Conservation (phyloP, 108 stramenopile species). For the Cyclotella baltica region DNA sequence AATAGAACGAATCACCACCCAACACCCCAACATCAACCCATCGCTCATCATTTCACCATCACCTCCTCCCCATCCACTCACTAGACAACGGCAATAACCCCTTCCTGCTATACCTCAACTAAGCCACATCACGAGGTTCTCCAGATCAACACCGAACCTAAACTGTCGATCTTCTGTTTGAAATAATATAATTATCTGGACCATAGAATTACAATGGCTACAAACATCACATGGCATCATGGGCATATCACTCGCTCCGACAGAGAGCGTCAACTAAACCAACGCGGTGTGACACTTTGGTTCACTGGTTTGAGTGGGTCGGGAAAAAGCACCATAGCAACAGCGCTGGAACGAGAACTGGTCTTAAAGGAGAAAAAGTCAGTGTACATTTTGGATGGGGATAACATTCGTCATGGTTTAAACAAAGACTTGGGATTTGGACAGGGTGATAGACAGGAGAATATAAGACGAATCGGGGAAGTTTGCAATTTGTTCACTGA, state of each 20-base stretch:
- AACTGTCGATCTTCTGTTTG: neutral
- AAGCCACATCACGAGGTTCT: no score
- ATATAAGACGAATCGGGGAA: constrained; percentile 92
- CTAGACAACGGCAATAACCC: no score
- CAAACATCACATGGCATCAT: constrained; percentile 48
- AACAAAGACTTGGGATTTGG: constrained; percentile 89
- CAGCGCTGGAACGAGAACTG: constrained; percentile 56
- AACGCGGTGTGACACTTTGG: constrained; percentile 59
- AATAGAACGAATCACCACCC: no score
- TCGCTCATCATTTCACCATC: no score
- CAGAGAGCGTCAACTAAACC: constrained; percentile 42
- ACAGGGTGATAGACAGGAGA: constrained; percentile 83
- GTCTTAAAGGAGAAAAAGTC: constrained; percentile 21
- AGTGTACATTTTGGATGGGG: constrained; percentile 78
- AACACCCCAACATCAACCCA: no score
- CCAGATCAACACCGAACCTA: no score
- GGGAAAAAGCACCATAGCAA: constrained; percentile 64
- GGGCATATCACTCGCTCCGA: constrained; percentile 46
- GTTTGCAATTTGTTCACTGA: constrained; percentile 89
- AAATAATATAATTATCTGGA: no score
- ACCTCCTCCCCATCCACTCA: no score
- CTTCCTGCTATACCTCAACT: no score
- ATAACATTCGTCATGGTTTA: constrained; percentile 89
- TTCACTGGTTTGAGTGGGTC: constrained; percentile 65
- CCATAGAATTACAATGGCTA: no score